Conservation (phyloP, 805 yeast species). For the Myxozyma vanderwaltii region DNA sequence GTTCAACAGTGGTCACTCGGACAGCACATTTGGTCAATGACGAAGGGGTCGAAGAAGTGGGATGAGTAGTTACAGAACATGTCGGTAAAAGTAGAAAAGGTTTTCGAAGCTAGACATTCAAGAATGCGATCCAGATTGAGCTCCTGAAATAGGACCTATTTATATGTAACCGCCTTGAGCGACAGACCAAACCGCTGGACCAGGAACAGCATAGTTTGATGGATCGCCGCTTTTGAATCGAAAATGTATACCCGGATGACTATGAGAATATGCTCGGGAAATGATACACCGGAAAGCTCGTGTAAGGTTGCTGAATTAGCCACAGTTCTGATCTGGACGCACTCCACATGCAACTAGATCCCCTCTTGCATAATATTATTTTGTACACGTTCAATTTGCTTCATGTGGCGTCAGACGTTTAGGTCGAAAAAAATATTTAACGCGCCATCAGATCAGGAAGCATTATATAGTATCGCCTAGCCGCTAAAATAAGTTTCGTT, state of each 20-base stretch:
- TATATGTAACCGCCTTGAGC: slow-evolving; percentile 1
- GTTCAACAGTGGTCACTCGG: no score
- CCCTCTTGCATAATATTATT: slow-evolving; percentile 19
- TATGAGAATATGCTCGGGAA: slow-evolving; percentile 29
- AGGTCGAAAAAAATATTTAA: slow-evolving; percentile 28
- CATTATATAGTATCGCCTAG: slow-evolving; percentile 21
- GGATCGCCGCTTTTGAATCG: slow-evolving; percentile 17
- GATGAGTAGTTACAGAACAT: no score
- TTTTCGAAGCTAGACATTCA: not conserved
- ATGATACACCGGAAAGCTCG: slow-evolving; percentile 20
- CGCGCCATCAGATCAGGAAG: slow-evolving; percentile 24
- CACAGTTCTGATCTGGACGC: slow-evolving; percentile 20
- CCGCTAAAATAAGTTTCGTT: slow-evolving; percentile 15
- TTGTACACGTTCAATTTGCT: slow-evolving; percentile 11
- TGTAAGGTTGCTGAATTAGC: slow-evolving; percentile 13
- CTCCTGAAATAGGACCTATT: not conserved
- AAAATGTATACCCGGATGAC: slow-evolving; percentile 26
- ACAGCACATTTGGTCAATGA: no score
- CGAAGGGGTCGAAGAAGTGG: no score
- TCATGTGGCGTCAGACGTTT: slow-evolving; percentile 25
- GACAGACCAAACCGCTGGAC: slow-evolving; percentile 26
- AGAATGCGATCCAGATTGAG: not conserved
- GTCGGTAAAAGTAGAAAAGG: no score
- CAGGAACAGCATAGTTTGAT: slow-evolving; percentile 24
- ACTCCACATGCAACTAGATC: slow-evolving; percentile 25